A percentile compares a stretch with the other conserved stretches of the same genome.
Evolutionary conservation across 2,329 filamentous ascomycete genomes (phyloP).

Genomic region (Madurella fahalii): DNA sequence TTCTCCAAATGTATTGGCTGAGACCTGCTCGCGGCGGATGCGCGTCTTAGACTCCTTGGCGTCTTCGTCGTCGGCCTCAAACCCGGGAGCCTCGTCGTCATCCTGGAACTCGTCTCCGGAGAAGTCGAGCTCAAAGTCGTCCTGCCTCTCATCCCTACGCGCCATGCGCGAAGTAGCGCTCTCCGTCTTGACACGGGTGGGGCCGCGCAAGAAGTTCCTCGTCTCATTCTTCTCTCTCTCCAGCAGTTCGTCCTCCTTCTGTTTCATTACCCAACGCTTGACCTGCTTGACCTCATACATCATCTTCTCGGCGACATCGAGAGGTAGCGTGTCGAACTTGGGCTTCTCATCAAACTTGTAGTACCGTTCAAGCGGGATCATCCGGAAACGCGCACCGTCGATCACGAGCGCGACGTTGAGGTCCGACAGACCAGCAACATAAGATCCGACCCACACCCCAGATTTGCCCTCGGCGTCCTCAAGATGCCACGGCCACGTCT

Average conservation of each 20-base stretch:
- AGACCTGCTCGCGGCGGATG: conserved; percentile 76
- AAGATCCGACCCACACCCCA: conserved; percentile 83
- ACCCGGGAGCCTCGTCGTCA: conserved; percentile 73
- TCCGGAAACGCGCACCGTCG: conserved; percentile 65
- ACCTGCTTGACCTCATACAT: conserved; percentile 76
- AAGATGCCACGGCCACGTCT: conserved; percentile 92
- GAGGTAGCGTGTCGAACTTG: conserved; percentile 69
- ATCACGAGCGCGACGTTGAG: conserved; percentile 77
- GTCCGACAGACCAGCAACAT: conserved; percentile 83
- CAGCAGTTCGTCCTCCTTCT: conserved; percentile 55
- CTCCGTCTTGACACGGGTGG: conserved; percentile 64
- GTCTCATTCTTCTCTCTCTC: conserved; percentile 61
- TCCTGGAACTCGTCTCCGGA: conserved; percentile 77
- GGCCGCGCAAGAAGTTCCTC: conserved; percentile 46
- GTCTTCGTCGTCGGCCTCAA: conserved; percentile 79
- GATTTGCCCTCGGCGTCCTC: conserved; percentile 93
- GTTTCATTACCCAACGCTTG: conserved; percentile 75
- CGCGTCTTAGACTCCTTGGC: conserved; percentile 66
- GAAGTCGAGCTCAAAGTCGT: conserved; percentile 67
- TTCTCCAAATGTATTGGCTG: conserved; percentile 76
- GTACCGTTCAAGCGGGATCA: conserved; percentile 93
- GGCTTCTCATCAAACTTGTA: conserved; percentile 84
- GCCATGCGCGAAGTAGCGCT: conserved; percentile 59
- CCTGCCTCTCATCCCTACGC: conserved; percentile 60
- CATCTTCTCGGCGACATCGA: conserved; percentile 79